Conservation (phyloP, 495 filamentous ascomycete genomes). For the Lasiosphaeriaceae sp. region DNA sequence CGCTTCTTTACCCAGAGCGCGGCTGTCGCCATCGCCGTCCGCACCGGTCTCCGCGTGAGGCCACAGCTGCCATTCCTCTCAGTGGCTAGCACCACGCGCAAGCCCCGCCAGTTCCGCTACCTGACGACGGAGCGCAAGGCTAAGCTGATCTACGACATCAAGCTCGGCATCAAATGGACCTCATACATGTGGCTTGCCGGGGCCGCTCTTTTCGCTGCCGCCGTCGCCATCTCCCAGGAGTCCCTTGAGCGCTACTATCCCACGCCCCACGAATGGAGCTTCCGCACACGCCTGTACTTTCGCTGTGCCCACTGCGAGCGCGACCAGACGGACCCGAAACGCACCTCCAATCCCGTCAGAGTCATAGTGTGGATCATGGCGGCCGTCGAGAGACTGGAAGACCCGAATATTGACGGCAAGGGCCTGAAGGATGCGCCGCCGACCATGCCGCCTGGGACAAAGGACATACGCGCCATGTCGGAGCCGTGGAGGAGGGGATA, state of each 20-base stretch:
- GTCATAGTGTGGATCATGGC: conserved; percentile 51
- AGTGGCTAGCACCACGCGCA: conserved; percentile 31
- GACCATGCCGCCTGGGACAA: conserved; percentile 25
- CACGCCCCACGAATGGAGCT: conserved; percentile 71
- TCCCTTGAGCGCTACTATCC: conserved; percentile 69
- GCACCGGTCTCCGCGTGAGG: conserved; percentile 35
- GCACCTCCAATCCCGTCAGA: conserved; percentile 60
- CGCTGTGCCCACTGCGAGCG: conserved; percentile 57
- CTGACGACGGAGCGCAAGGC: conserved; percentile 72
- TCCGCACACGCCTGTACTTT: conserved; percentile 55
- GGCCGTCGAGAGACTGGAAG: conserved; percentile 58
- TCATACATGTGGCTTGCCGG: conserved; percentile 53
- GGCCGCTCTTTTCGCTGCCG: conserved; percentile 48
- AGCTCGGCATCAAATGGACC: conserved; percentile 56
- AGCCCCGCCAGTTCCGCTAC: conserved; percentile 59
- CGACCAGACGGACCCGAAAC: conserved; percentile 45
- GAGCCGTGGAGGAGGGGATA: conserved; percentile 83
- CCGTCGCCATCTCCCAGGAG: conserved; percentile 61
- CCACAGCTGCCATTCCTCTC: conserved; percentile 78
- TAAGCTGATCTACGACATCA: conserved; percentile 61
- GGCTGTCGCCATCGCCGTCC: conserved; percentile 15
- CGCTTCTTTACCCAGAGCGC: conserved; percentile 28
- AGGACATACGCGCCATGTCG: conserved; percentile 68
- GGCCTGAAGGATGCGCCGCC: conserved; percentile 47
- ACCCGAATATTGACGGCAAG: conserved; percentile 62